Conservation (phyloP, 2,329 filamentous ascomycete species). For the Fusarium sp. region DNA sequence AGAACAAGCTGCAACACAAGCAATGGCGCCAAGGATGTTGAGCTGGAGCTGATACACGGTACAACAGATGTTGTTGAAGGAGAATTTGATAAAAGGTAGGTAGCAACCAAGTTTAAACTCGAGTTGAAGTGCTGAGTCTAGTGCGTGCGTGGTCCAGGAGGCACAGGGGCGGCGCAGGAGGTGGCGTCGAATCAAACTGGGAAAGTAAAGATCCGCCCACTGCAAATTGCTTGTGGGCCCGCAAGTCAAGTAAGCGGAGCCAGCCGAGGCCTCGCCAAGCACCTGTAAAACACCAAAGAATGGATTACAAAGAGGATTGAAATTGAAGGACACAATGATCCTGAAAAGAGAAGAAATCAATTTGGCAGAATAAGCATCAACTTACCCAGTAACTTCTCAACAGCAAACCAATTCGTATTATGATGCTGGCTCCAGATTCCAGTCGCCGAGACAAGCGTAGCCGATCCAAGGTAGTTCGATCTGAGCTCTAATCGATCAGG, state of each 20-base stretch:
- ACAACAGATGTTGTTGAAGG: slow-evolving; percentile 40
- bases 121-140: slow-evolving; percentile 29
- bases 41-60: slow-evolving; percentile 23
- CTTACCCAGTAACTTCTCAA: slow-evolving; percentile 28
- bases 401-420: slow-evolving; percentile 7
- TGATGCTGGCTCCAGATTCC: slow-evolving; percentile 23
- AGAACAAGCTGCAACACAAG: slow-evolving; percentile 30
- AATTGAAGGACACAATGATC: slow-evolving; percentile 4
- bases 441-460: slow-evolving; percentile 32
- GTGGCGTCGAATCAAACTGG: slow-evolving; percentile 49
- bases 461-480: slow-evolving; percentile 21
- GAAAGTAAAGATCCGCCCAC: slow-evolving; percentile 49
- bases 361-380: slow-evolving; percentile 2
- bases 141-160: slow-evolving; percentile 44
- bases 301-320: slow-evolving; percentile 5
- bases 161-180: slow-evolving; percentile 48
- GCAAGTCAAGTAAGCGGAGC: slow-evolving; percentile 36
- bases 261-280: slow-evolving; percentile 28
- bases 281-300: slow-evolving; percentile 33
- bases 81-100: slow-evolving; percentile 35
- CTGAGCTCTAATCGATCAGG: slow-evolving; percentile 38
- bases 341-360: slow-evolving; percentile 1
- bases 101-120: slow-evolving; percentile 39
- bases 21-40: slow-evolving; percentile 27
- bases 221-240: slow-evolving; percentile 49